Conservation (phyloP, 352 stramenopile genomes). For the Phytopythium montanum region DNA sequence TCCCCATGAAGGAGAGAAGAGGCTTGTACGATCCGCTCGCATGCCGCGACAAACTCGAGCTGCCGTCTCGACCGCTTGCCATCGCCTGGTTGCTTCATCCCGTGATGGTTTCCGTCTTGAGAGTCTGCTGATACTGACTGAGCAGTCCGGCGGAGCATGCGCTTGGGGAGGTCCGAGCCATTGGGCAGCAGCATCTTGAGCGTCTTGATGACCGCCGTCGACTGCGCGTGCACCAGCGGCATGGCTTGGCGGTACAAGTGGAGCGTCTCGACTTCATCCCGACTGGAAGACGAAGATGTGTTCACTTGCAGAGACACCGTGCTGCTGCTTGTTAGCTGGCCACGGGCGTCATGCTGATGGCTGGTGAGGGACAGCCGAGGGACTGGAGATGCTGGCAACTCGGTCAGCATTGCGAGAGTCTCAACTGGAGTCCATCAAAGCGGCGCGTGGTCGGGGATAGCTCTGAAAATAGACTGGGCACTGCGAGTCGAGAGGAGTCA, state of each 20-base stretch:
- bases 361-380: background rate
- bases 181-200: constrained; percentile 46
- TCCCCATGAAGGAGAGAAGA: constrained; percentile 14
- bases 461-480: constrained; percentile 2
- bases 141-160: constrained; percentile 26
- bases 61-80: constrained; percentile 7
- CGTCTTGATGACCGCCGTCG: constrained; percentile 52
- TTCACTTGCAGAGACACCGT: background rate
- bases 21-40: constrained; percentile 37
- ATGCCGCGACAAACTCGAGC: constrained; percentile 41
- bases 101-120: background rate
- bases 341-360: background rate
- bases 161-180: constrained; percentile 34
- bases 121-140: background rate
- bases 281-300: background rate
- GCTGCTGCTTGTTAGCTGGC: background rate
- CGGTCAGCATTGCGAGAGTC: background rate
- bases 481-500: background rate
- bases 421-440: background rate
- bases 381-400: background rate
- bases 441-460: background rate
- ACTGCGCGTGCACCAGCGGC: constrained; percentile 56
- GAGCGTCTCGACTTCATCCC: constrained; percentile 13
- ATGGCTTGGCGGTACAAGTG: constrained; percentile 51
- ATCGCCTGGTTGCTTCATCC: background rate